phyloP scores from a whole-genome alignment of 305 asterid genomes.

The Rubia balearica region DNA sequence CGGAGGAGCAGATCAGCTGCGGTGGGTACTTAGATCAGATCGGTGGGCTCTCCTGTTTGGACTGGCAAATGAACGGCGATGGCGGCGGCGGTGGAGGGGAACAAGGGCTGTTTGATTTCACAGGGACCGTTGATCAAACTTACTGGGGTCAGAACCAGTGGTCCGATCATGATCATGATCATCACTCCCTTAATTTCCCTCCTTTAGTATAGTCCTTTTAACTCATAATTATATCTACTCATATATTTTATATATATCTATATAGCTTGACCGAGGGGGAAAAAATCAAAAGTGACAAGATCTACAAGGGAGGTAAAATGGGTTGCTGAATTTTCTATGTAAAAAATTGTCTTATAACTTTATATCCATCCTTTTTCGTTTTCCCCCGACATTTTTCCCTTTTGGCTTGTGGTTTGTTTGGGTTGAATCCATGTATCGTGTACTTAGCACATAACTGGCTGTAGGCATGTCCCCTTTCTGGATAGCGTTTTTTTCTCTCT shows the following conservation, averaged over 20 bases:
- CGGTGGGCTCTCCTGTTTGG: too few relatives aligned
- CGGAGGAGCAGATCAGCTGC: too few relatives aligned
- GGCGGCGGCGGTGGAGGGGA: slow-evolving; percentile 14
- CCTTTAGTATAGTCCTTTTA: slow-evolving; percentile 21
- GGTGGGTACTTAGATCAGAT: too few relatives aligned
- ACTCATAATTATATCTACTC: neutral
- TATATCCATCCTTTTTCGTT: neutral
- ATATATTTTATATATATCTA: neutral
- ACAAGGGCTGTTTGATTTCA: slow-evolving; percentile 23
- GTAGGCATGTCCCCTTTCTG: neutral
- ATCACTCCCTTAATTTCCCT: slow-evolving; percentile 27
- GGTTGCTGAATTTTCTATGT: slow-evolving; percentile 12
- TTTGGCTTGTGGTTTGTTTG: neutral
- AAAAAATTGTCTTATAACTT: neutral
- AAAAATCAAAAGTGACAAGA: neutral
- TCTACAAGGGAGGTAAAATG: slow-evolving; percentile 3
- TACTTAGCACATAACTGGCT: slow-evolving; percentile 5
- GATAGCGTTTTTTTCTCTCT: neutral
- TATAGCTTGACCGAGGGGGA: slow-evolving; percentile 1
- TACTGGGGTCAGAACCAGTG: slow-evolving; percentile 29
- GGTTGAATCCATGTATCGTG: neutral
- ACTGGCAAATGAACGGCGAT: too few relatives aligned
- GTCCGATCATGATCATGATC: slow-evolving; percentile 26
- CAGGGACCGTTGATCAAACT: slow-evolving; percentile 24
- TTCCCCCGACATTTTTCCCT: neutral